phyloP scores from a whole-genome alignment of 306 rosid species.

The Dryas alaskensis region DNA sequence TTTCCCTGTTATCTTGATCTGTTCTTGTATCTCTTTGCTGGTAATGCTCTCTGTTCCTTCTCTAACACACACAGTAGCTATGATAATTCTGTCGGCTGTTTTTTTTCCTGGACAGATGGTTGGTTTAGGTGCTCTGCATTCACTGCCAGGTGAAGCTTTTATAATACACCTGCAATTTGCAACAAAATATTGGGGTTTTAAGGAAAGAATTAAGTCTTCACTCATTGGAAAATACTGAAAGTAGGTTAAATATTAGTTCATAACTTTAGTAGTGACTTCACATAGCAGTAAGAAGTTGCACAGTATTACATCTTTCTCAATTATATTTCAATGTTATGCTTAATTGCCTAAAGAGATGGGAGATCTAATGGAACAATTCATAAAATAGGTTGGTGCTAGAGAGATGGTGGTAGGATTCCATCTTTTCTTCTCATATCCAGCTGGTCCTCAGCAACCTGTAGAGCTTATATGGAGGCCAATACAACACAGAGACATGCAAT shows the following conservation, averaged over 20 bases:
- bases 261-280: background rate
- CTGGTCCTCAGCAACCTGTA: background rate
- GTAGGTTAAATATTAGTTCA: background rate
- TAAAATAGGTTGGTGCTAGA: too few species aligned
- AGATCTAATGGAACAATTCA: too few species aligned
- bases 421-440: background rate
- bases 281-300: background rate
- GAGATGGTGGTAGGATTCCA: background rate
- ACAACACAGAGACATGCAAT: background rate
- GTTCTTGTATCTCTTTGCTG: conserved; percentile 23
- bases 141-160: too few species aligned
- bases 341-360: too few species aligned
- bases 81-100: too few species aligned
- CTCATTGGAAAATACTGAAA: too few species aligned
- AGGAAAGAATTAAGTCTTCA: too few species aligned
- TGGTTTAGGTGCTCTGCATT: too few species aligned
- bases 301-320: background rate
- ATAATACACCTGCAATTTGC: too few species aligned
- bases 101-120: too few species aligned
- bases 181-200: too few species aligned
- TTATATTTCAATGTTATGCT: background rate
- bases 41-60: conserved; percentile 5
- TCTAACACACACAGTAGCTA: background rate
- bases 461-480: background rate
- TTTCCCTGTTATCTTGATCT: conserved; percentile 31